These are phyloP conservation scores for Plantago major DNA, from an alignment of 257 asterid genomes.

Conservation along the genomic window DNA sequence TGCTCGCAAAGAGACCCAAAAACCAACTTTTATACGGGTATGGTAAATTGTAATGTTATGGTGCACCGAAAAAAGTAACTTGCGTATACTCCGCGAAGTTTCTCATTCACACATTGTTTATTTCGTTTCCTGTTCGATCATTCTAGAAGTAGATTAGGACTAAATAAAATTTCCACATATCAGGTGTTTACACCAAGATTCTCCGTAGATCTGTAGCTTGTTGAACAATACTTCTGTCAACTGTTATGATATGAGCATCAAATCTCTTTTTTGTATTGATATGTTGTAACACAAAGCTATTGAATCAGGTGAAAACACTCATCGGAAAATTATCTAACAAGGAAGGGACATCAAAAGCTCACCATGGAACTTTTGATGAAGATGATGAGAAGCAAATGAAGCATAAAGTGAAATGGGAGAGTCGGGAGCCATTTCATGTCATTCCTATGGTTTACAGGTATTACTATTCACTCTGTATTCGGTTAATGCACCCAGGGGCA, in stretches of 20 bases:
- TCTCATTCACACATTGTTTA: neutral
- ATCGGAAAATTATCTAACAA: constrained; percentile 58
- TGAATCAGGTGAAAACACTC: constrained; percentile 40
- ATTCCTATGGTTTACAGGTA: constrained; percentile 54
- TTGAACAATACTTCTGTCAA: neutral
- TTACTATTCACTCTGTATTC: neutral
- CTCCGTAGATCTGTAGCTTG: neutral
- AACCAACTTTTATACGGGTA: constrained; percentile 52
- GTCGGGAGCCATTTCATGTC: constrained; percentile 40
- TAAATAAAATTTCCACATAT: too few species aligned
- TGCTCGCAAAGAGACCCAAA: constrained; percentile 31
- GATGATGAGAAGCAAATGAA: constrained; percentile 52
- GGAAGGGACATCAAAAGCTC: constrained; percentile 56
- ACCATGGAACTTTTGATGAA: constrained; percentile 53
- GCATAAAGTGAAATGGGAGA: constrained; percentile 46
- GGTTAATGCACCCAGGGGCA: neutral
- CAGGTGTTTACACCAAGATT: too few species aligned
- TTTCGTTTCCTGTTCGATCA: neutral
- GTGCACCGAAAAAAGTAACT: neutral
- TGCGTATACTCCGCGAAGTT: neutral
- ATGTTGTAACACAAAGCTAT: neutral
- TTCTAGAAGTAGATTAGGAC: too few species aligned
- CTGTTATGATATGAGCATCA: neutral
- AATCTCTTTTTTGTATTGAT: too few species aligned
- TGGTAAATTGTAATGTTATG: neutral